Percentiles rank a stretch among this genome's conserved stretches.
Conservation (phyloP, 1,284 basidiomycete genomes). For the Ustilago bromivora region DNA sequence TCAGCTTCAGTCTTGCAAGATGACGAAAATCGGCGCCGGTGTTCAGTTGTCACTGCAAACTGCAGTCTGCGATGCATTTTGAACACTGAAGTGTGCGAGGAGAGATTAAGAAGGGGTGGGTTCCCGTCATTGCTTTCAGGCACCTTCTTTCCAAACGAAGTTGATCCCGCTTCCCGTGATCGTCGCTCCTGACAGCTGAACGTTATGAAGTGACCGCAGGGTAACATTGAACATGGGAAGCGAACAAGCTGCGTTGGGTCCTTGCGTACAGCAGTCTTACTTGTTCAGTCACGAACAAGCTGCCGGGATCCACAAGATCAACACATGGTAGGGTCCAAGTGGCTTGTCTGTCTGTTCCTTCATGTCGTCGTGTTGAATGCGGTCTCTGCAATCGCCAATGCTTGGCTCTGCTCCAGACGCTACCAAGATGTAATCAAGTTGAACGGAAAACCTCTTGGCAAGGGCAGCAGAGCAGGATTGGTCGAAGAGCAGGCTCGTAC, state of each 20-base stretch:
- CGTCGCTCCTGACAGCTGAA: not conserved
- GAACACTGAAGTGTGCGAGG: not conserved
- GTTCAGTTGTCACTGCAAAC: constrained; percentile 8
- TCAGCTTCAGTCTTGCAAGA: constrained; percentile 7
- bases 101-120: not conserved
- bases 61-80: not conserved
- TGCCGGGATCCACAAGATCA: not conserved
- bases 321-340: not conserved
- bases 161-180: not conserved
- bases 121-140: not conserved
- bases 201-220: not conserved
- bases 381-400: not conserved
- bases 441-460: not conserved
- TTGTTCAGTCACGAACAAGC: not conserved
- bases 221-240: not conserved
- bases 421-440: not conserved
- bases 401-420: not conserved
- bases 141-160: not conserved
- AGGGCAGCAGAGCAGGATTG: not conserved
- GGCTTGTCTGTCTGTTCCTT: constrained; percentile 1
- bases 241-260: not conserved
- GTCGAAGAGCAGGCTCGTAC: not conserved
- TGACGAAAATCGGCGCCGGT: constrained; percentile 13
- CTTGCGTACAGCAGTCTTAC: not conserved
- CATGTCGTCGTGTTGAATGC: not conserved